These are phyloP conservation scores for Lasiosphaeria ovina DNA, from an alignment of 495 filamentous ascomycete species.

Conservation along the genomic window DNA sequence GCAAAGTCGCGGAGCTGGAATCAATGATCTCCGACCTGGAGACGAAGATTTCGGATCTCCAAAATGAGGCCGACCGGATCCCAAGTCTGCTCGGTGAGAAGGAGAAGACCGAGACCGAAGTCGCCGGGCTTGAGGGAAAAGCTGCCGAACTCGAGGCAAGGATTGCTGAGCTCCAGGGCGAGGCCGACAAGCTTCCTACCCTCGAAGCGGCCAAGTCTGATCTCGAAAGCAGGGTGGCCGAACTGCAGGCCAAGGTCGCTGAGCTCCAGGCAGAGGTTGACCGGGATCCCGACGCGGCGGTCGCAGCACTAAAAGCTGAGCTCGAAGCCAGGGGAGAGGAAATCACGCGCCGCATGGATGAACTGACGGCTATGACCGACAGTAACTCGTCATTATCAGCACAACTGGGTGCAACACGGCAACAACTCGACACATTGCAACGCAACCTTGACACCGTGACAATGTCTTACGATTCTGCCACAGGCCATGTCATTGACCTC, in stretches of 20 bases:
- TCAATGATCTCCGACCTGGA: conserved; percentile 20
- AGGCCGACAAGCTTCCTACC: conserved; percentile 33
- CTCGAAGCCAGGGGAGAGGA: conserved; percentile 30
- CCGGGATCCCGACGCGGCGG: conserved; percentile 24
- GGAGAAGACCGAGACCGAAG: conserved; percentile 26
- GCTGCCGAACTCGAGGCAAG: conserved; percentile 28
- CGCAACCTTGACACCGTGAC: conserved; percentile 21
- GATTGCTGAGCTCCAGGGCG: conserved; percentile 32
- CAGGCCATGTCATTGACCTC: conserved; percentile 21
- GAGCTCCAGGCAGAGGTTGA: conserved; percentile 27
- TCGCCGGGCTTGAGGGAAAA: conserved; percentile 29
- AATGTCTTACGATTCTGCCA: conserved; percentile 24
- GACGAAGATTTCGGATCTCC: conserved; percentile 21
- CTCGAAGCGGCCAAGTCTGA: conserved; percentile 33
- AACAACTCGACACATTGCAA: conserved; percentile 24
- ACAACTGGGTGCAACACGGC: conserved; percentile 26
- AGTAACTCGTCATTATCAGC: conserved; percentile 25
- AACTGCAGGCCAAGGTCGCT: conserved; percentile 27
- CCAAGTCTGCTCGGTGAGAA: conserved; percentile 25
- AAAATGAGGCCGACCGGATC: conserved; percentile 28
- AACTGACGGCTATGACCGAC: conserved; percentile 27
- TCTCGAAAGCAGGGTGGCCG: conserved; percentile 23
- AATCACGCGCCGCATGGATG: conserved; percentile 26
- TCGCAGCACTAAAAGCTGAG: conserved; percentile 27
- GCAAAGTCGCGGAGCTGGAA: conserved; percentile 27